A percentile compares a stretch with the other conserved stretches of the same genome.
Conservation (phyloP, 1,284 basidiomycete species). For the Amylostereum areolatum region DNA sequence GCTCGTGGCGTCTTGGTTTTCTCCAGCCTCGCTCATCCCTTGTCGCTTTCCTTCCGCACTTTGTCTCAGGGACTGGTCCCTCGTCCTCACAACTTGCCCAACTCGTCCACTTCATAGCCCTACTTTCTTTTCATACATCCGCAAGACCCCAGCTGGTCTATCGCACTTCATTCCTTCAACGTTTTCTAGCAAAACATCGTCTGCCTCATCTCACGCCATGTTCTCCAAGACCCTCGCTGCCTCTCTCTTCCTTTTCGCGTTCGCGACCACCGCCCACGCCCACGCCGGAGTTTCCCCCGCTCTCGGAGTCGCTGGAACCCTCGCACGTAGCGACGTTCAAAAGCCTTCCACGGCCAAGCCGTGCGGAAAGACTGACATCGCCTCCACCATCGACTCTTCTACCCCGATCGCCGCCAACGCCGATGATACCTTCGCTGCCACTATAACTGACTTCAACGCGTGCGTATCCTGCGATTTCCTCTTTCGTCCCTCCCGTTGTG, state of each 20-base stretch:
- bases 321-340: conserved; percentile 38
- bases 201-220: conserved; percentile 17
- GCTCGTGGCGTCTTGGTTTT: conserved; percentile 1
- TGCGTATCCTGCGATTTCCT: conserved; percentile 21
- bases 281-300: conserved; percentile 42
- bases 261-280: conserved; percentile 31
- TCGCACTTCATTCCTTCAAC: neutral
- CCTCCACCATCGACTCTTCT: conserved; percentile 33
- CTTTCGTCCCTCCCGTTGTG: neutral
- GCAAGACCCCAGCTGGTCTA: neutral
- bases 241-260: conserved; percentile 23
- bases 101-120: neutral
- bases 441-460: conserved; percentile 45
- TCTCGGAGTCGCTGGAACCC: conserved; percentile 38
- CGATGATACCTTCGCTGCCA: conserved; percentile 37
- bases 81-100: neutral
- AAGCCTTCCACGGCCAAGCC: conserved; percentile 30
- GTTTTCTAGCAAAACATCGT: neutral
- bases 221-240: conserved; percentile 28
- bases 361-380: conserved; percentile 42
- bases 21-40: neutral
- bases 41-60: neutral
- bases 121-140: neutral
- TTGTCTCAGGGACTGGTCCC: neutral
- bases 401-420: conserved; percentile 34